These are phyloP conservation scores for Mariannaea sp. DNA, from an alignment of 2,329 filamentous ascomycete genomes.

Conservation along the genomic window DNA sequence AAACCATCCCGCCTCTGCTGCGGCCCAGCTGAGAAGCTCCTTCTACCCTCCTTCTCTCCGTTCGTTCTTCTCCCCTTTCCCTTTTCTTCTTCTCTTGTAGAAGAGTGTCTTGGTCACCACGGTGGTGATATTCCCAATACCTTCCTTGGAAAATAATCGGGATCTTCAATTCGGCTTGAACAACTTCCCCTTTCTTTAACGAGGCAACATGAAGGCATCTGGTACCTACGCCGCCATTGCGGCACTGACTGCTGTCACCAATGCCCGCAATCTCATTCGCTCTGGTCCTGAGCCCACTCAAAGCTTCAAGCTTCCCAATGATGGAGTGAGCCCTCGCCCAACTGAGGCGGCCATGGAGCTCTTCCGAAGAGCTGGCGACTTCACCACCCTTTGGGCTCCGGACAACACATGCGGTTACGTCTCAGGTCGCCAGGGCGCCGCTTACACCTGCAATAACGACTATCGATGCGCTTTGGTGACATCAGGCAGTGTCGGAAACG, in stretches of 20 bases:
- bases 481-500: constrained; percentile 45
- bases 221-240: constrained; percentile 26
- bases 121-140: not conserved
- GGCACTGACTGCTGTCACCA: constrained; percentile 41
- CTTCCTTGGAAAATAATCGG: not conserved
- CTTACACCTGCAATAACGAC: constrained; percentile 46
- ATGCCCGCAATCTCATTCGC: constrained; percentile 36
- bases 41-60: not conserved
- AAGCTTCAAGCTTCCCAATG: constrained; percentile 39
- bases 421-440: constrained; percentile 45
- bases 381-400: constrained; percentile 50
- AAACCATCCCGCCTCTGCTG: constrained; percentile 17
- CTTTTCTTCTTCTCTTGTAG: too few species aligned
- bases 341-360: constrained; percentile 47
- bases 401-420: constrained; percentile 59
- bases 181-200: not conserved
- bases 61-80: constrained; percentile 6
- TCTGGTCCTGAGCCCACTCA: constrained; percentile 45
- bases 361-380: constrained; percentile 38
- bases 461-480: constrained; percentile 46
- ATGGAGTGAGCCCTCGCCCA: constrained; percentile 47
- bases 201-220: constrained; percentile 30
- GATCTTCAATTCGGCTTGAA: not conserved
- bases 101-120: constrained; percentile 5
- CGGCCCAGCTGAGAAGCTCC: constrained; percentile 1